Base-by-base conservation (phyloP, 2,329 filamentous ascomycete species). In the Gaeumannomyces sp. region DNA sequence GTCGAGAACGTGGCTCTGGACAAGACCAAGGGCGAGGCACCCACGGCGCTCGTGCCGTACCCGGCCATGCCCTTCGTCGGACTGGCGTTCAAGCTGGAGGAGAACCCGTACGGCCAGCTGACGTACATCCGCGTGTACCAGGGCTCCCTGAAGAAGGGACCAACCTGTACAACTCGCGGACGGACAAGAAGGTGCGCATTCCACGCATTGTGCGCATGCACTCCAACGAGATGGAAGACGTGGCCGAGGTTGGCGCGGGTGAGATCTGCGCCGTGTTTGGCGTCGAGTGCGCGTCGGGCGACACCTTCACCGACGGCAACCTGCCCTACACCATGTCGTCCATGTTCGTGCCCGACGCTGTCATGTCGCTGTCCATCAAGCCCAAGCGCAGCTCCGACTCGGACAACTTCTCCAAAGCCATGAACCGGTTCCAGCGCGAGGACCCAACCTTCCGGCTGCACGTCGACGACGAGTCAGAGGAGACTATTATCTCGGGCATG, bases 101-200 rank as follows among this genome's bases (percentile, higher is more conserved):
- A 99, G 79, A 96, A 94, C 79, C 97, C 96, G 76, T 99, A 96
- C 73, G 95, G 95, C 59, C 95, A 99, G 78, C 85, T 99, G 74
- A 99, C 95, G 64, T 99, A 99, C 76, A 96, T 99, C 68, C 92
- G 95, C 71, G 95, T 99, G 65, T 99, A 99, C 80, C 95, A 99
- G 78, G 95, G 95, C 70, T 89, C 89, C 28, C 81, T 99, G 66
- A 89, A 83, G 76, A 98, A 97, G 83, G 93, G 62, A 85, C 89
- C 73, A 92, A 93, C 75, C 88, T 99, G 64, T 97, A 89, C 85
- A 99, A 98, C 78, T 93, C 93, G 11, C 89, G 93, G 71, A 96
- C 87, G 69, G 91, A 94, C 77, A 97, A 97, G 84, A 97, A 94
- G 82, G 90, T 99, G 75, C 93, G 96, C 78, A 89, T 99, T 65